These are phyloP conservation scores for Nannizziopsis barbatae DNA, from an alignment of 2,329 filamentous ascomycete genomes.

Conservation along the genomic window DNA sequence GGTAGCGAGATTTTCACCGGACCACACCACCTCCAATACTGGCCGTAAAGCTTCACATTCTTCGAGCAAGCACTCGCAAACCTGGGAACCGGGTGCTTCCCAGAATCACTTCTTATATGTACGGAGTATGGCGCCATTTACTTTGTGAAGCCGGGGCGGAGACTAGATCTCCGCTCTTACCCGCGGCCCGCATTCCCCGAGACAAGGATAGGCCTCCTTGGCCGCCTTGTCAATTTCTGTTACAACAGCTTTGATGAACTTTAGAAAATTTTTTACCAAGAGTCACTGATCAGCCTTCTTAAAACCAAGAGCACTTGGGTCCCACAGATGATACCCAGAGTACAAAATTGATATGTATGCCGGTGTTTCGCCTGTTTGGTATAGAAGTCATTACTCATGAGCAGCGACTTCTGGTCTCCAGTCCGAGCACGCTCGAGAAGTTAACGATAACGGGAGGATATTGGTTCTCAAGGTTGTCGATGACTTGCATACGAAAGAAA, in stretches of 20 bases:
- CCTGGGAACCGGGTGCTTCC: no score
- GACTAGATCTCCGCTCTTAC: slow-evolving; percentile 9
- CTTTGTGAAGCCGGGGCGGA: neutral
- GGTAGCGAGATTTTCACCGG: no score
- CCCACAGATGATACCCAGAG: no score
- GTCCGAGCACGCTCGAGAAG: neutral
- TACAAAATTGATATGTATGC: neutral
- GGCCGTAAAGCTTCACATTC: neutral
- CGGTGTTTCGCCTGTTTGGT: neutral
- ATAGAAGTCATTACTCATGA: no score
- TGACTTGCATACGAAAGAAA: slow-evolving; percentile 2
- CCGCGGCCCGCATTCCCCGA: slow-evolving; percentile 9
- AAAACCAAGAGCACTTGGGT: no score
- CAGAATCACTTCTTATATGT: neutral
- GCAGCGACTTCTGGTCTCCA: neutral
- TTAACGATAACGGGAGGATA: neutral
- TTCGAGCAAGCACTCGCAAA: neutral
- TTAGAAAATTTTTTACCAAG: no score
- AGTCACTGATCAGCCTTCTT: no score
- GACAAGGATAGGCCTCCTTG: neutral
- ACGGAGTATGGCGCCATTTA: slow-evolving; percentile 1
- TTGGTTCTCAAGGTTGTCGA: neutral
- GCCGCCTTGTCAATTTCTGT: neutral
- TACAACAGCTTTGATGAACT: neutral
- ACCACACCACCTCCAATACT: no score